Base-by-base conservation (phyloP, 345 rosid genomes). In the Populus tremula region DNA sequence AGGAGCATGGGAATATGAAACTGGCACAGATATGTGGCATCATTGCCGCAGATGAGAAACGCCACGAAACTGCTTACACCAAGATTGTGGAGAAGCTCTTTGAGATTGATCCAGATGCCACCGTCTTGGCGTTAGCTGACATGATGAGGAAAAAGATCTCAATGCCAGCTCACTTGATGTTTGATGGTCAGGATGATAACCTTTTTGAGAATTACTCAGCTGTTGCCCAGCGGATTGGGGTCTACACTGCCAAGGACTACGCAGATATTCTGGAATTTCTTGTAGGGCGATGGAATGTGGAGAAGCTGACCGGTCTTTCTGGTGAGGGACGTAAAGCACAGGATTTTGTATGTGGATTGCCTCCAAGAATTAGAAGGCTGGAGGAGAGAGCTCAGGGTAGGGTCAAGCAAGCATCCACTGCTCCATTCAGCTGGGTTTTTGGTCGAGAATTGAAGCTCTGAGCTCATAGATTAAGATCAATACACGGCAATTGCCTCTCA, bases 61-160 rank as follows among this genome's bases (percentile, higher is more conserved):
- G 87, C 31, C 87, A 82, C 12, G 89, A 82, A 70, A 80, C 49
- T 17, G 86, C 87, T 6, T 80, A 86, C 62, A 78, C 78, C 4
- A 82, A 74, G 76, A 80, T 86, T 0, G 73, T 82, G 27, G 80
- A 80, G 43, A 86, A 86, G 78, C 81, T 86, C 1, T 84, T 82
- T 41, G 84, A 86, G 81, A 67, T 86, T 3, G 89, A 86, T 66
- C 89, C 89, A 1, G 78, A 76, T 36, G 83, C n/a, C 25, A 82
- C 84, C 0, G 63, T 84, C 35, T 5, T 36, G 65, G 74, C 79
- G 8, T 79, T 86, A 53, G 88, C 87, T 16, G 82, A 84, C 69
- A 86, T 81, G 88, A 77, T 86, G 88, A 81, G 72, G 82, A 79
- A 69, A 62, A 84, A 77, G 18, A 84, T 84, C 54, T 38, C 81